Evolutionary conservation across 805 yeast species (phyloP), one percentile per base, ranked within the genome.

Genomic region (Metschnikowia gelsemii): DNA sequence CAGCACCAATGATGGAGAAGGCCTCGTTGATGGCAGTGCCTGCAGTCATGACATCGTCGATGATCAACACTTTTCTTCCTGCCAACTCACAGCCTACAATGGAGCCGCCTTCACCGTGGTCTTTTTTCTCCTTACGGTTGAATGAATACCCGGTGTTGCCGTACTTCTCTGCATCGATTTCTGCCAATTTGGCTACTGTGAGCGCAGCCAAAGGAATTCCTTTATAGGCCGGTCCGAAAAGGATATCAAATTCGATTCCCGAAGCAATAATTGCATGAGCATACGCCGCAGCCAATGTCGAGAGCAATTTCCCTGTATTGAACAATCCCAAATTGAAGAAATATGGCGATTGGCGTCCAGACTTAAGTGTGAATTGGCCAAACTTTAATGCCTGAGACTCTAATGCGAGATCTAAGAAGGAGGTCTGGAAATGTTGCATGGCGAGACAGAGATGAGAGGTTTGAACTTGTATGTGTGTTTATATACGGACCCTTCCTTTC

Each of bases 1-100:
- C 91, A 19, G 57, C 65, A 19, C 67, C 66, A 54, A 93, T 88
- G 56, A 93, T 84, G 35, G 75, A 79, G 56, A 87, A 85, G 0
- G 98, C 97, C 68, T 93, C 98, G 55, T 85, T 85, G 61, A 90
- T 89, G 36, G 99, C 98, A 45, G 98, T 93, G 29, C 99, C 99
- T 1, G 98, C 98, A 46, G 98, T 91, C 82, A 91, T 90, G 31
- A 93, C 97, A 58, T 91, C 99, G 64, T 93, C 99, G 47, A 91
- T 88, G 56, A 93, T 87, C 56, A 93, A 70, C 18, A 91, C 79
- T 46, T 75, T 75, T 63, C 90, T 84, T 35, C 77, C 85, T 46
- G 75, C 74, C 55, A 91, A 75, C 5, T 79, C 64, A 33, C 85
- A 80, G 26, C 99, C 99, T 30, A 93, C 98, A 54, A 91, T 86